These are phyloP conservation scores for Penicillium sp. DNA, from an alignment of 2,329 filamentous ascomycete genomes.

Conservation along the genomic window DNA sequence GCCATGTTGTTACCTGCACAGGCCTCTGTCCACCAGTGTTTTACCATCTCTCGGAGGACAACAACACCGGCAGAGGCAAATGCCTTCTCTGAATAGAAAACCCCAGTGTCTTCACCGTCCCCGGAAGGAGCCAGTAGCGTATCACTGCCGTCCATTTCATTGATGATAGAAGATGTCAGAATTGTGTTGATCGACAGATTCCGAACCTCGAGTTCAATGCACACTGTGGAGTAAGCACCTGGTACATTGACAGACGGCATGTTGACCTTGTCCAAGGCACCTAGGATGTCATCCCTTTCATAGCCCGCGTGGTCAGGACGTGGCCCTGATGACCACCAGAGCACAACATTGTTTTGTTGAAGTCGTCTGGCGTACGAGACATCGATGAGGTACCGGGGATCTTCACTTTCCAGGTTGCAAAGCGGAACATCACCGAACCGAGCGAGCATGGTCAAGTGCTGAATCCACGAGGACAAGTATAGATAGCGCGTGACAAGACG, in stretches of 20 bases:
- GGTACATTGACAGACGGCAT: constrained; percentile 94
- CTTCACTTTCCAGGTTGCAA: constrained; percentile 91
- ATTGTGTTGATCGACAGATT: constrained; percentile 98
- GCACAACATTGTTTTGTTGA: constrained; percentile 84
- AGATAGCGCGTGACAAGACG: constrained; percentile 86
- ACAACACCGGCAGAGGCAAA: constrained; percentile 90
- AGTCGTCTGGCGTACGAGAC: constrained; percentile 88
- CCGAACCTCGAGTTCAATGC: constrained; percentile 88
- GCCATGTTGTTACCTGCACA: constrained; percentile 90
- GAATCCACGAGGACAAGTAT: constrained; percentile 86
- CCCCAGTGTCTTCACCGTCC: constrained; percentile 63
- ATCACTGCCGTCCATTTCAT: constrained; percentile 88
- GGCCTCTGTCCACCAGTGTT: constrained; percentile 96
- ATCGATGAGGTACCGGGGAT: constrained; percentile 92
- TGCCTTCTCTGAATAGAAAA: constrained; percentile 79
- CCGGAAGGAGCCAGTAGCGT: constrained; percentile 78
- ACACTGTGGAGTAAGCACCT: constrained; percentile 91
- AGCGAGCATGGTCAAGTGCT: constrained; percentile 81
- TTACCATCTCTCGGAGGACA: constrained; percentile 96
- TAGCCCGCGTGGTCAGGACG: constrained; percentile 93
- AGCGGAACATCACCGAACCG: constrained; percentile 91
- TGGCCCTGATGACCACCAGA: constrained; percentile 92
- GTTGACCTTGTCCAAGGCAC: constrained; percentile 77
- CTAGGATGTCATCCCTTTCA: constrained; percentile 84
- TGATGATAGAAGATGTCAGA: constrained; percentile 91